Base-by-base conservation (phyloP, 1,139 yeast species). In the Zygosaccharomyces pseudobailii region DNA sequence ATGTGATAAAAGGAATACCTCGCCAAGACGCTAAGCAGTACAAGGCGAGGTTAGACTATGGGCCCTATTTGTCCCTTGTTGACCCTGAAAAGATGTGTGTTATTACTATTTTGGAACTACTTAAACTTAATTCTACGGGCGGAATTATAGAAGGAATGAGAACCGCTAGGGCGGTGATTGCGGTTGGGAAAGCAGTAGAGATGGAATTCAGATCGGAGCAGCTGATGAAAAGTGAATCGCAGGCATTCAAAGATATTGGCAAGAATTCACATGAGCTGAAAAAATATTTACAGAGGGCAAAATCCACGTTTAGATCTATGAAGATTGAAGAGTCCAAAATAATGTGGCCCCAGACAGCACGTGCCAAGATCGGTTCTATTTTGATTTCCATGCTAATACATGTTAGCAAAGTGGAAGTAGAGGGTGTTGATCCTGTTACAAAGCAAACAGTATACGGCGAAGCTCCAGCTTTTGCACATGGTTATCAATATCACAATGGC, bases 391-490 rank as follows among this genome's bases (percentile, higher is more conserved):
- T 84, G 56, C 69, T 92, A 47, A 73, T 92, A 62, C 85, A 87
- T 58, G 88, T 86, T 25, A 96, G 97, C 4, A 84, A 81, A 57
- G 85, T 92, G 6, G 76, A 80, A 13, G 96, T 89, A 2, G 71
- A 72, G 45, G 96, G 89, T 42, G 74, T 70, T 1, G 96, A 89
- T 61, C 96, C 96, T 1, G 74, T 80, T 3, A 83, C 94, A 0
- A 87, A 87, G 10, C 71, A 79, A 44, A 65, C 66, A 2, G 84
- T 86, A 22, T 69, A 70, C 36, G 95, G 92, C 28, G 72, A 76
- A 40, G 92, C 89, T 7, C 97, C 97, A 1, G 98, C 97, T 1
- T 85, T 94, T 63, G 84, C 82, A 54, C 97, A 92, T 62, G 79
- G 88, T 3, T 89, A 87, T 66, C 95, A 87, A 64, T 88, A 83